phyloP scores from a whole-genome alignment of 805 yeast species.

The Ogataea pini region DNA sequence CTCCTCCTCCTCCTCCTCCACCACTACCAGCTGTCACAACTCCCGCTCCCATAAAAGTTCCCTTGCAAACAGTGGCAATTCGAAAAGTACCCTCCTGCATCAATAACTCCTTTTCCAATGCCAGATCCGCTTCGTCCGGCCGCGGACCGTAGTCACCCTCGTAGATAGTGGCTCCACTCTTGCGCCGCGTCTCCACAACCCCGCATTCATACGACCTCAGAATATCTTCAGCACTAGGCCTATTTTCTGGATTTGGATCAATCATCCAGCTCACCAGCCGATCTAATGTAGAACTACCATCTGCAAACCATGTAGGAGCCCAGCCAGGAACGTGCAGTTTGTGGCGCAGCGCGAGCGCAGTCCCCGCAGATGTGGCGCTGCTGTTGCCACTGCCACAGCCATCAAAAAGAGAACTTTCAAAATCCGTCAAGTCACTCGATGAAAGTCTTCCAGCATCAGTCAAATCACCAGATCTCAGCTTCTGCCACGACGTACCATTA shows the following conservation, averaged over 20 bases:
- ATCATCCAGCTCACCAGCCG: slow-evolving; percentile 85
- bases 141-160: slow-evolving; percentile 95
- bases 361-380: slow-evolving; percentile 1
- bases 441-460: slow-evolving; percentile 91
- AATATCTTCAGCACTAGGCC: slow-evolving; percentile 82
- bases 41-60: slow-evolving; percentile 10
- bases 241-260: slow-evolving; percentile 71
- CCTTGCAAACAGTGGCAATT: slow-evolving; percentile 10
- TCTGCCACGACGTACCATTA: slow-evolving; percentile 96
- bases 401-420: slow-evolving; percentile 26
- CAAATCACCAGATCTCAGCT: slow-evolving; percentile 89
- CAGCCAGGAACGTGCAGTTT: slow-evolving; percentile 57
- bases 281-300: slow-evolving; percentile 73
- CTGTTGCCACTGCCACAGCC: slow-evolving; percentile 16
- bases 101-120: slow-evolving; percentile 18
- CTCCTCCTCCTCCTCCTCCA: background rate
- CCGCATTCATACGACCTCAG: slow-evolving; percentile 70
- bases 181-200: slow-evolving; percentile 75
- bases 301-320: slow-evolving; percentile 84
- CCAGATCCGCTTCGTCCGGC: slow-evolving; percentile 41
- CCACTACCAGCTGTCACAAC: background rate
- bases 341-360: slow-evolving; percentile 9
- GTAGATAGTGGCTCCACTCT: slow-evolving; percentile 90
- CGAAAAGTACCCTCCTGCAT: slow-evolving; percentile 11
- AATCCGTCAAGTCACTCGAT: slow-evolving; percentile 58